Evolutionary conservation across 1,284 basidiomycete species (phyloP).

Genomic region (Sporisorium exsertum): DNA sequence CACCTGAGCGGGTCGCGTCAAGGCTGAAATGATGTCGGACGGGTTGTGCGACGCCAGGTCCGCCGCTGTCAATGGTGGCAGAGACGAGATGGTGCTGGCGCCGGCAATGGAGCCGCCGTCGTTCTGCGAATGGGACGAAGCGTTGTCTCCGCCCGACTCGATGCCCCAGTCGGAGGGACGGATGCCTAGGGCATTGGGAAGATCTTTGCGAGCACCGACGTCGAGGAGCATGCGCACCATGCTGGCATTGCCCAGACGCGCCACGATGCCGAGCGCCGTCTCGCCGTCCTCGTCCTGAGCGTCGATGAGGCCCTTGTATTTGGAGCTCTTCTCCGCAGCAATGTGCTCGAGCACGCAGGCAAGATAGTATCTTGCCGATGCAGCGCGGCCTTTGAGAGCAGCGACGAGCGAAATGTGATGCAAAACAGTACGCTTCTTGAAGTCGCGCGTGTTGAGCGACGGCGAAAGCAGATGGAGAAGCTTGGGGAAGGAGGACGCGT

Average conservation of each 20-base stretch:
- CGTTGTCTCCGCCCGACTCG: slow-evolving; percentile 37
- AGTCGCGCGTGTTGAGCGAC: slow-evolving; percentile 89
- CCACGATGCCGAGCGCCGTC: slow-evolving; percentile 93
- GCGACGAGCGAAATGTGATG: slow-evolving; percentile 94
- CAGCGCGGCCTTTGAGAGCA: slow-evolving; percentile 86
- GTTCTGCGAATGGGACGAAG: slow-evolving; percentile 22
- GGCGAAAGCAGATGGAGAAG: slow-evolving; percentile 77
- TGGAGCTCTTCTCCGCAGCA: slow-evolving; percentile 66
- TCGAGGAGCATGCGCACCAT: slow-evolving; percentile 89
- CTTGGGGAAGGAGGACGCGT: slow-evolving; percentile 78
- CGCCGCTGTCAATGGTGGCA: slow-evolving; percentile 42
- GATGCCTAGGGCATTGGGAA: slow-evolving; percentile 93
- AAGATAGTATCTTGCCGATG: slow-evolving; percentile 89
- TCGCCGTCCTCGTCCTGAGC: slow-evolving; percentile 96
- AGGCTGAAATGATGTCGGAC: slow-evolving; percentile 76
- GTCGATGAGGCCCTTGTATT: slow-evolving; percentile 79
- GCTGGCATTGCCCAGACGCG: slow-evolving; percentile 89
- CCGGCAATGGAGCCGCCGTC: slow-evolving; percentile 29
- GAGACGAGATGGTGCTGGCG: slow-evolving; percentile 32
- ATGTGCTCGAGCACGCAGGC: slow-evolving; percentile 85
- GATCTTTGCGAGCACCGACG: slow-evolving; percentile 88
- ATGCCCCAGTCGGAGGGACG: slow-evolving; percentile 87
- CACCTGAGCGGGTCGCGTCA: slow-evolving; percentile 71
- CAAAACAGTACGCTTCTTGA: slow-evolving; percentile 86
- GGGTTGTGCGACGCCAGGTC: slow-evolving; percentile 57